Evolutionary conservation across 805 yeast genomes (phyloP).

Genomic region (Ogataea glucozyma): DNA sequence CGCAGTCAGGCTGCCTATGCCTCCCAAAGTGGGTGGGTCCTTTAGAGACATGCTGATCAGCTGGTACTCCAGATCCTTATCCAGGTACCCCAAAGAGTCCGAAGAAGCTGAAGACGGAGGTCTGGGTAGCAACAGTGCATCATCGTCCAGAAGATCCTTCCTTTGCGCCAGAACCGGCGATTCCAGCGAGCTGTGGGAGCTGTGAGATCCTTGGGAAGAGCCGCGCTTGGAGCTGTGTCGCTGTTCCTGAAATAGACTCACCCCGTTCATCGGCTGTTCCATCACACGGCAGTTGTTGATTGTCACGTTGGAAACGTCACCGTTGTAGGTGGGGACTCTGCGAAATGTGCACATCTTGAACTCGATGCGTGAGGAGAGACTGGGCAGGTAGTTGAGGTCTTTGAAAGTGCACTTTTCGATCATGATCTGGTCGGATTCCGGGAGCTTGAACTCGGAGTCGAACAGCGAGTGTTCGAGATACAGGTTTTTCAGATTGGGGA

Average conservation of each 20-base stretch:
- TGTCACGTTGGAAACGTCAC: constrained; percentile 30
- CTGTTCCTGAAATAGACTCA: not conserved
- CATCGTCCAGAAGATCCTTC: too few species aligned
- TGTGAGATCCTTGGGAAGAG: constrained; percentile 1
- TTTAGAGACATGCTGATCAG: constrained; percentile 1
- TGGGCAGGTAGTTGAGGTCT: constrained; percentile 29
- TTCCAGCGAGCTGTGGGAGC: too few species aligned
- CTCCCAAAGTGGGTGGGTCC: too few species aligned
- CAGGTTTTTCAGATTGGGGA: constrained; percentile 29
- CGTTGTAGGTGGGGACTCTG: constrained; percentile 30
- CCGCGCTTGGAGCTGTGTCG: not conserved
- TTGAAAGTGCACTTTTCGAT: constrained; percentile 36
- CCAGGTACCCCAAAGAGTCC: not conserved
- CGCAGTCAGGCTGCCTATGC: too few species aligned
- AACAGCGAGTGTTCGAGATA: constrained; percentile 34
- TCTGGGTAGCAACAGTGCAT: too few species aligned
- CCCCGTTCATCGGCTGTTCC: constrained; percentile 22
- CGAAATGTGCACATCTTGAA: constrained; percentile 36
- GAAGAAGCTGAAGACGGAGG: too few species aligned
- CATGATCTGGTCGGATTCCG: constrained; percentile 29
- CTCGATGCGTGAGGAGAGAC: constrained; percentile 24
- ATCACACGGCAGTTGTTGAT: constrained; percentile 33
- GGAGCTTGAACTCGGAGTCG: constrained; percentile 33
- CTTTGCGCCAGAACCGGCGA: too few species aligned
- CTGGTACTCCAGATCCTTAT: constrained; percentile 5